Percentiles rank a stretch among this genome's conserved stretches.
phyloP scores from a whole-genome alignment of 2,329 filamentous ascomycete species.

The Thielaviopsis punctulata region DNA sequence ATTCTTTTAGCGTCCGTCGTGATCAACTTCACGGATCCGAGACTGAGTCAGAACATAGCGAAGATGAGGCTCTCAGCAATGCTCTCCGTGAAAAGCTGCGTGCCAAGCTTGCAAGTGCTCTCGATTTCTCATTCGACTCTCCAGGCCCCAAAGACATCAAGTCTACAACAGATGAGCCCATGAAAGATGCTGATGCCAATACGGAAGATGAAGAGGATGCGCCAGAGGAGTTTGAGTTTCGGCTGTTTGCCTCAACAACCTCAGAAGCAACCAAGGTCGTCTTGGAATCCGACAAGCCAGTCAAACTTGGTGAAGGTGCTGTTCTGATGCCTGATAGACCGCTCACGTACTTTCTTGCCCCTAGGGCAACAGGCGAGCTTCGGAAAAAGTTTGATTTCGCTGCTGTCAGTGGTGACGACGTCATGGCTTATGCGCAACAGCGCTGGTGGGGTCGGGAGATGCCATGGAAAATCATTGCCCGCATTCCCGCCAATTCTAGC shows the following conservation, averaged over 20 bases:
- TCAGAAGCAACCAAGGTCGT: conserved; percentile 31
- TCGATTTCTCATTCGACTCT: conserved; percentile 8
- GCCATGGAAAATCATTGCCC: conserved; percentile 37
- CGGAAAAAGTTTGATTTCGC: conserved; percentile 16
- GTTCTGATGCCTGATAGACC: conserved; percentile 23
- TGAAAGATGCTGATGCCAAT: conserved; percentile 9
- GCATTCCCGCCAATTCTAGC: conserved; percentile 23
- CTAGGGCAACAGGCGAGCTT: conserved; percentile 21
- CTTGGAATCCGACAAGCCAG: conserved; percentile 25
- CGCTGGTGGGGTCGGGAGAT: conserved; percentile 41
- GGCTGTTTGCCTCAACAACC: conserved; percentile 33
- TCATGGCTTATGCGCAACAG: conserved; percentile 26
- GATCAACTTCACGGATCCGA: conserved; percentile 31
- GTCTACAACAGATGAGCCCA: conserved; percentile 11
- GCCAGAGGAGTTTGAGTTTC: conserved; percentile 35
- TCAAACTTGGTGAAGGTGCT: conserved; percentile 20
- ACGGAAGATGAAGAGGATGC: conserved; percentile 15
- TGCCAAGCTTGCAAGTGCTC: conserved; percentile 12
- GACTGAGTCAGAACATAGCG: conserved; percentile 14
- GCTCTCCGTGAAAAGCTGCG: conserved; percentile 9
- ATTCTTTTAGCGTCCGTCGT: conserved; percentile 31
- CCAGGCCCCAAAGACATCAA: conserved; percentile 16
- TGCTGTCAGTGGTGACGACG: conserved; percentile 35
- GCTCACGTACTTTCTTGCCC: conserved; percentile 31
- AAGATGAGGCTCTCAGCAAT: conserved; percentile 9